These are phyloP conservation scores for Eremochloa ophiuroides DNA, from an alignment of 176 grass and related monocot genomes.

Conservation along the genomic window DNA sequence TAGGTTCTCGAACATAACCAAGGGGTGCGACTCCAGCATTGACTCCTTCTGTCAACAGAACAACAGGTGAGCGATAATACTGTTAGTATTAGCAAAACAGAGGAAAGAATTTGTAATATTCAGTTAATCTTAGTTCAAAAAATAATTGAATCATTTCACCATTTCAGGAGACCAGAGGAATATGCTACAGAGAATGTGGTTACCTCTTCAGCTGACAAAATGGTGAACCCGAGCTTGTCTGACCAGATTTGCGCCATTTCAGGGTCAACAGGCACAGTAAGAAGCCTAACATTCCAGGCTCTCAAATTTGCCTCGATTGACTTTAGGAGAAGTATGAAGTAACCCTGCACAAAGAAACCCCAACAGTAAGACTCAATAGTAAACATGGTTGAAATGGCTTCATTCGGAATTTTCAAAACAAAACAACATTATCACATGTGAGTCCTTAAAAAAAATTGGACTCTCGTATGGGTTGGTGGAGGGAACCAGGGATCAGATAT, in stretches of 20 bases:
- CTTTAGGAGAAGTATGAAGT: slow-evolving; percentile 53
- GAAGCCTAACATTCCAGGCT: slow-evolving; percentile 39
- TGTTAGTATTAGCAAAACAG: not conserved
- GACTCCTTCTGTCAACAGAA: slow-evolving; percentile 33
- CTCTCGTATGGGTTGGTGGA: not conserved
- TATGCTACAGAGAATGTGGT: not conserved
- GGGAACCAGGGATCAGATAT: not conserved
- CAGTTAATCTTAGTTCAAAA: not conserved
- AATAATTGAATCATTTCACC: not conserved
- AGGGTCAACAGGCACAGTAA: slow-evolving; percentile 47
- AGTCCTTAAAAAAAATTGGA: not conserved
- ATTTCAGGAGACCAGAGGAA: not conserved
- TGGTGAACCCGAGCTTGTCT: slow-evolving; percentile 69
- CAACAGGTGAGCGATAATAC: not conserved
- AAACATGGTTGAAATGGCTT: not conserved
- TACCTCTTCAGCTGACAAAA: slow-evolving; percentile 62
- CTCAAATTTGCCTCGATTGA: slow-evolving; percentile 51
- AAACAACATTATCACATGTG: not conserved
- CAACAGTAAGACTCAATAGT: not conserved
- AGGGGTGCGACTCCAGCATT: slow-evolving; percentile 21
- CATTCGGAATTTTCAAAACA: not conserved
- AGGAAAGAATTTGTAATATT: not conserved
- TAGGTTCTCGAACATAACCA: slow-evolving; percentile 53
- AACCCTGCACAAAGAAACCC: slow-evolving; percentile 47
- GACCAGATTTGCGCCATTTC: slow-evolving; percentile 69